phyloP scores from a whole-genome alignment of 208 protist genomes.

The Phytomonas sp. region DNA sequence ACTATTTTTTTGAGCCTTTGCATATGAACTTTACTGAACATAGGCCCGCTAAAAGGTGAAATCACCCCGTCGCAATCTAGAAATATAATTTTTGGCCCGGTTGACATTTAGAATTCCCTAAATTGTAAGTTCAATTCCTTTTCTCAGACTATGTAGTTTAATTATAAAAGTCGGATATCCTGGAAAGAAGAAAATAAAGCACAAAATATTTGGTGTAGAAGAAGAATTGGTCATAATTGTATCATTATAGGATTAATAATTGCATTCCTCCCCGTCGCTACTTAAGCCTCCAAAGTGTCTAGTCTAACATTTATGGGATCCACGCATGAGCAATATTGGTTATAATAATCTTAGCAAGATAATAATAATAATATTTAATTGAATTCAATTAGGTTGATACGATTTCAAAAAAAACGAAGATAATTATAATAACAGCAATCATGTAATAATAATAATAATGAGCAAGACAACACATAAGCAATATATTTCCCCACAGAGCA shows the following conservation, averaged over 20 bases:
- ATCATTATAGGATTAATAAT: too few relatives aligned
- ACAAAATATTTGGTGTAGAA: too few relatives aligned
- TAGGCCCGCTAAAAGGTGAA: slow-evolving; percentile 35
- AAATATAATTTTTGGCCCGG: slow-evolving; percentile 51
- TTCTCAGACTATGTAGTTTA: too few relatives aligned
- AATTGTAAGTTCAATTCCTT: too few relatives aligned
- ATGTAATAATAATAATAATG: slow-evolving; percentile 8
- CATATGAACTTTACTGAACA: slow-evolving; percentile 46
- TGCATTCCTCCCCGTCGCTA: too few relatives aligned
- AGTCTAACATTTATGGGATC: too few relatives aligned
- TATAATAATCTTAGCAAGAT: neutral
- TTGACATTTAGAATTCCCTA: neutral
- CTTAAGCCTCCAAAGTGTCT: too few relatives aligned
- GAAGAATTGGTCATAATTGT: too few relatives aligned
- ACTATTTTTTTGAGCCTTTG: slow-evolving; percentile 34
- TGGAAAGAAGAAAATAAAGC: too few relatives aligned
- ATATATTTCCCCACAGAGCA: neutral
- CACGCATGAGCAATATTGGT: too few relatives aligned
- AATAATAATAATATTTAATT: slow-evolving; percentile 10
- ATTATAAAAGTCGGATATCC: too few relatives aligned
- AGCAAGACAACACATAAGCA: neutral
- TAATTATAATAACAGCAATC: slow-evolving; percentile 1
- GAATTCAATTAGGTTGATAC: neutral
- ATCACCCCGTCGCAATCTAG: slow-evolving; percentile 74
- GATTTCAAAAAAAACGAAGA: neutral